A percentile compares a stretch with the other conserved stretches of the same genome.
phyloP scores from a whole-genome alignment of 257 asterid genomes.

The Coffea eugenioides region DNA sequence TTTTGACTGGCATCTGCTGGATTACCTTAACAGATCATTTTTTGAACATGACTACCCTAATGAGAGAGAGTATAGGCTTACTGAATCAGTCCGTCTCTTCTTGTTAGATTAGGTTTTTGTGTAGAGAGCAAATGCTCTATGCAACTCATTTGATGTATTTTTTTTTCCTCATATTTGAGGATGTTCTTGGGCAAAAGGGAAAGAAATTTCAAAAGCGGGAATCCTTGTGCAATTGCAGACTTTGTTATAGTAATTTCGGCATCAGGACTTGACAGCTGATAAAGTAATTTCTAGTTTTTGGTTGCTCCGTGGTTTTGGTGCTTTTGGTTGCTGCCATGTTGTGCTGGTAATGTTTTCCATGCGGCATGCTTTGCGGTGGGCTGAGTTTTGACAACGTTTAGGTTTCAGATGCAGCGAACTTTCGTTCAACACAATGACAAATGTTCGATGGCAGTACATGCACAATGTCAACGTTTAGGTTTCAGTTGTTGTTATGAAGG shows the following conservation, averaged over 20 bases:
- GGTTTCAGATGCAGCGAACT: not conserved
- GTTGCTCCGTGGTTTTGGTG: not conserved
- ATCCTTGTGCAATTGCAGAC: not conserved
- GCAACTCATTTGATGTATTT: slow-evolving; percentile 10
- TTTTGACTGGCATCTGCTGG: slow-evolving; percentile 1
- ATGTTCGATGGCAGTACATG: no score
- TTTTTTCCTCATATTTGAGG: slow-evolving; percentile 6
- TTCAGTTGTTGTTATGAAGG: no score
- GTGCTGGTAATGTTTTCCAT: not conserved
- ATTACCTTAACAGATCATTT: slow-evolving; percentile 17
- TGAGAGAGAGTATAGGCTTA: slow-evolving; percentile 10
- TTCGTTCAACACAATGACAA: not conserved
- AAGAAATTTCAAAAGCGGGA: slow-evolving; percentile 8
- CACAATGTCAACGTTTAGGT: no score
- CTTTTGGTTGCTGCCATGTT: not conserved
- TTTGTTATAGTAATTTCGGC: not conserved
- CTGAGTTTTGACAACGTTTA: not conserved
- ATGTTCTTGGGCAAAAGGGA: slow-evolving; percentile 2
- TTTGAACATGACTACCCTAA: not conserved
- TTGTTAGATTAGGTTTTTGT: slow-evolving; percentile 10
- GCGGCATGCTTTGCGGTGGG: not conserved
- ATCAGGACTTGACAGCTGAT: not conserved
- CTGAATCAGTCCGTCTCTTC: slow-evolving; percentile 2
- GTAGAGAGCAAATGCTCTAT: slow-evolving; percentile 1
- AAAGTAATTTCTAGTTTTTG: not conserved